Evolutionary conservation across 1,139 yeast genomes (phyloP).

Genomic region (Groenewaldozyma sp.): DNA sequence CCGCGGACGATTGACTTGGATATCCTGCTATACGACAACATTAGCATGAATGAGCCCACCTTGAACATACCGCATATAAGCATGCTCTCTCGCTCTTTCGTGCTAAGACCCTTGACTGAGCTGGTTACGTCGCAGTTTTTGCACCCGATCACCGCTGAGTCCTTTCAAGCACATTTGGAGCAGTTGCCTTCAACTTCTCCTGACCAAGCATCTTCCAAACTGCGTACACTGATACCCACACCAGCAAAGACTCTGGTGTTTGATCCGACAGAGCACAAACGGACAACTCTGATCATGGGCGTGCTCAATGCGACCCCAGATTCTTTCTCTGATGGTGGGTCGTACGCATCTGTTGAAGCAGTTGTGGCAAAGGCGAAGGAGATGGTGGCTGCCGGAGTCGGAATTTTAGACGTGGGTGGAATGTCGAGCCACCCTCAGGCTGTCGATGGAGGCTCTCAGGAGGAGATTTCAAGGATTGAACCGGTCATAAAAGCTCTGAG

Average conservation of each 20-base stretch:
- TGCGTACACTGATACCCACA: slow-evolving; percentile 28
- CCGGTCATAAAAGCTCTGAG: slow-evolving; percentile 64
- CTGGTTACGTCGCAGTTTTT: slow-evolving; percentile 51
- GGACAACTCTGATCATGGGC: slow-evolving; percentile 54
- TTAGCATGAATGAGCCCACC: slow-evolving; percentile 43
- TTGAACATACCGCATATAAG: slow-evolving; percentile 77
- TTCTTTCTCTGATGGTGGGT: slow-evolving; percentile 89
- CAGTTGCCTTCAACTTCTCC: slow-evolving; percentile 39
- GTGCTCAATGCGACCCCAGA: slow-evolving; percentile 87
- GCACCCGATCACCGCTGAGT: slow-evolving; percentile 82
- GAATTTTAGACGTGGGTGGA: slow-evolving; percentile 84
- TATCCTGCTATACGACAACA: slow-evolving; percentile 61
- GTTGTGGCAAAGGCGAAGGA: slow-evolving; percentile 35
- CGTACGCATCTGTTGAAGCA: slow-evolving; percentile 31
- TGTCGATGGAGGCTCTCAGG: slow-evolving; percentile 45
- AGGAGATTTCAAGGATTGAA: slow-evolving; percentile 55
- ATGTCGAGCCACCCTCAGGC: slow-evolving; percentile 87
- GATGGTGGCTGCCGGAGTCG: slow-evolving; percentile 49
- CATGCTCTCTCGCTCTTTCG: slow-evolving; percentile 86
- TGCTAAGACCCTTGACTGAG: slow-evolving; percentile 80
- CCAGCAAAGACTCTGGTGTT: slow-evolving; percentile 16
- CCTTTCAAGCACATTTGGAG: slow-evolving; percentile 57
- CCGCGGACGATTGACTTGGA: slow-evolving; percentile 89
- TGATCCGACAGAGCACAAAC: slow-evolving; percentile 20
- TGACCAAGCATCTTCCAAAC: slow-evolving; percentile 26